A percentile compares a stretch with the other conserved stretches of the same genome.
Evolutionary conservation across 225 moss, liverwort and hornwort genomes (phyloP).

Genomic region (Polytrichum formosum): DNA sequence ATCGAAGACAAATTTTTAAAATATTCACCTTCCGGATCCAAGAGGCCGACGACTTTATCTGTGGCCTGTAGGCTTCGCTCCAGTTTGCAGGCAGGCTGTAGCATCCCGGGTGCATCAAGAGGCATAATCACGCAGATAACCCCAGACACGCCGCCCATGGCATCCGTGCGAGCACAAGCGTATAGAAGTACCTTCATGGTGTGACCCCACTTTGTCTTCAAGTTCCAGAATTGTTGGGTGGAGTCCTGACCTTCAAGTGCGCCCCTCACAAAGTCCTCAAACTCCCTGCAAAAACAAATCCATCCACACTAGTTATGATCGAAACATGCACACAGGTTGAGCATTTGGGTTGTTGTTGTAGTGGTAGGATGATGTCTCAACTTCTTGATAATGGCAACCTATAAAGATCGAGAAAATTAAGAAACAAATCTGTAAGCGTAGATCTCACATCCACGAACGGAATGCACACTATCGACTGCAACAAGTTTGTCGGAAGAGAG

Average conservation of each 20-base stretch:
- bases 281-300: constrained; percentile 23
- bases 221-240: constrained; percentile 33
- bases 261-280: constrained; percentile 36
- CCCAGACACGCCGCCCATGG: constrained; percentile 14
- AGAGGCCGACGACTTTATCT: constrained; percentile 9
- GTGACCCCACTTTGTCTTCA: constrained; percentile 58
- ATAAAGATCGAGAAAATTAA: too few relatives aligned
- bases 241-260: constrained; percentile 26
- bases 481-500: too few relatives aligned
- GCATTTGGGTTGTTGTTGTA: too few relatives aligned
- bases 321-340: too few relatives aligned
- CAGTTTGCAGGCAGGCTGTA: constrained; percentile 18
- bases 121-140: constrained; percentile 49
- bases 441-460: not conserved
- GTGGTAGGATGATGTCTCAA: too few relatives aligned
- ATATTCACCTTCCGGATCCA: constrained; percentile 35
- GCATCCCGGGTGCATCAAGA: constrained; percentile 7
- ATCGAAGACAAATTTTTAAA: not conserved
- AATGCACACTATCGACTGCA: too few relatives aligned
- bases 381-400: too few relatives aligned
- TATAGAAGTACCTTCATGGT: constrained; percentile 26
- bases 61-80: constrained; percentile 27
- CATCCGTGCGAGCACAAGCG: constrained; percentile 27
- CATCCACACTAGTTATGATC: not conserved
- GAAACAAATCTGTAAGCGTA: not conserved